These are phyloP conservation scores for Myrica gale DNA, from an alignment of 306 rosid species.

Conservation along the genomic window DNA sequence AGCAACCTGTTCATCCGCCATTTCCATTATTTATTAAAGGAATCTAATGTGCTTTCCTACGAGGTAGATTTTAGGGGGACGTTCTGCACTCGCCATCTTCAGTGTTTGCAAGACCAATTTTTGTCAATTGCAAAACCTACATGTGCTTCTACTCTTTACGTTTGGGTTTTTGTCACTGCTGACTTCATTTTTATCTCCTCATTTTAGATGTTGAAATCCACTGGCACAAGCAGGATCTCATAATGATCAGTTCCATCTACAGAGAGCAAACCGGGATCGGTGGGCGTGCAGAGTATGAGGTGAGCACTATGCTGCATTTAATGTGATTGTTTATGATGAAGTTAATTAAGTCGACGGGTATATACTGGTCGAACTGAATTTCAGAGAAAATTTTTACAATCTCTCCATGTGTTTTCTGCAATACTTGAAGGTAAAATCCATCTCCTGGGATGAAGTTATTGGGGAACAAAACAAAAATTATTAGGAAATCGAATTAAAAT, in stretches of 20 bases:
- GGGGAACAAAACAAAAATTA: background rate
- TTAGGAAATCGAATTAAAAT: background rate
- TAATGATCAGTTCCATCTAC: conserved; percentile 40
- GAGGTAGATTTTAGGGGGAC: background rate
- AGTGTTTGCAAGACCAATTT: background rate
- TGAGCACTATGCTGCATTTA: conserved; percentile 23
- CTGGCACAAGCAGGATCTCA: conserved; percentile 52
- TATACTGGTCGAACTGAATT: background rate
- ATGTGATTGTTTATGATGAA: background rate
- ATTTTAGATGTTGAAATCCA: conserved; percentile 62
- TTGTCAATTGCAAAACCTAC: too few relatives aligned
- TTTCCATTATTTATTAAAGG: background rate
- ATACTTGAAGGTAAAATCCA: background rate
- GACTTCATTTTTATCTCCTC: conserved; percentile 20
- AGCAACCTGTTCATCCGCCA: background rate
- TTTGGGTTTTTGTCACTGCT: conserved; percentile 6
- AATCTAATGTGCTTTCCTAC: background rate
- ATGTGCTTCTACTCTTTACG: background rate
- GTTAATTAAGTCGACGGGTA: background rate
- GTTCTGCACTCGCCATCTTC: background rate
- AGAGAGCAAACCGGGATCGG: conserved; percentile 67
- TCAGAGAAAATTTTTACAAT: background rate
- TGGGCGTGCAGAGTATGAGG: conserved; percentile 74
- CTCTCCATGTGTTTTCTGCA: background rate
- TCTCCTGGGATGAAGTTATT: background rate